Percentiles rank a stretch among this genome's conserved stretches.
Conservation (phyloP, 192 early-diverging fungal genomes). For the Rhizoclosmatium sp. region DNA sequence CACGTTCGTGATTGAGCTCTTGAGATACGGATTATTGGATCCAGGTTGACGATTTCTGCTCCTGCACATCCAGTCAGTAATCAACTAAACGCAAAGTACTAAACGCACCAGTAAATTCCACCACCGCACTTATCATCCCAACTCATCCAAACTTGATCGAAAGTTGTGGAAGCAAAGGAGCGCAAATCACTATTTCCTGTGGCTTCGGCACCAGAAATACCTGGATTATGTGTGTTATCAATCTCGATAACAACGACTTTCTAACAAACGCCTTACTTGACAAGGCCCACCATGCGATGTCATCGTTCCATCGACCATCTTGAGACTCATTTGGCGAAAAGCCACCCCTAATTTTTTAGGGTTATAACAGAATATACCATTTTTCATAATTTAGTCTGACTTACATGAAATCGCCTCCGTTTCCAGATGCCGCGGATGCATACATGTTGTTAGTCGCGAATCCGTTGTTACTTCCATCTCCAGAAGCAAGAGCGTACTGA, state of each 20-base stretch:
- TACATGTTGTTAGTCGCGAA: conserved; percentile 16
- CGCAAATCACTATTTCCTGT: not conserved
- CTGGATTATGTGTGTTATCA: no score
- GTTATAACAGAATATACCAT: no score
- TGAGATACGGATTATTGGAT: conserved; percentile 19
- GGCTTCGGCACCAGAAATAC: not conserved
- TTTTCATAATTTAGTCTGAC: no score
- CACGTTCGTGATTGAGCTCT: conserved; percentile 54
- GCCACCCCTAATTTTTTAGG: not conserved
- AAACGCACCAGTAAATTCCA: conserved; percentile 16
- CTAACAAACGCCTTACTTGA: conserved; percentile 10
- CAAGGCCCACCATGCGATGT: conserved; percentile 57
- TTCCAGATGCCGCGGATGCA: not conserved
- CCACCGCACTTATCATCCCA: conserved; percentile 26
- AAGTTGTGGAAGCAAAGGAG: not conserved
- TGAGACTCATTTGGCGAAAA: conserved; percentile 14
- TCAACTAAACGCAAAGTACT: not conserved
- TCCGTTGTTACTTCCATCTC: conserved; percentile 28
- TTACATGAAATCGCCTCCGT: conserved; percentile 19
- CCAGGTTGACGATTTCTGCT: not conserved
- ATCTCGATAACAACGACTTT: not conserved
- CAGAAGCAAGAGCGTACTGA: not conserved
- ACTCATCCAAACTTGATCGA: not conserved
- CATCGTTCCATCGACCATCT: conserved; percentile 57
- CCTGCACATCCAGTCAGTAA: not conserved